Conservation (phyloP, 2,329 filamentous ascomycete species). For the Seiridium unicorne region DNA sequence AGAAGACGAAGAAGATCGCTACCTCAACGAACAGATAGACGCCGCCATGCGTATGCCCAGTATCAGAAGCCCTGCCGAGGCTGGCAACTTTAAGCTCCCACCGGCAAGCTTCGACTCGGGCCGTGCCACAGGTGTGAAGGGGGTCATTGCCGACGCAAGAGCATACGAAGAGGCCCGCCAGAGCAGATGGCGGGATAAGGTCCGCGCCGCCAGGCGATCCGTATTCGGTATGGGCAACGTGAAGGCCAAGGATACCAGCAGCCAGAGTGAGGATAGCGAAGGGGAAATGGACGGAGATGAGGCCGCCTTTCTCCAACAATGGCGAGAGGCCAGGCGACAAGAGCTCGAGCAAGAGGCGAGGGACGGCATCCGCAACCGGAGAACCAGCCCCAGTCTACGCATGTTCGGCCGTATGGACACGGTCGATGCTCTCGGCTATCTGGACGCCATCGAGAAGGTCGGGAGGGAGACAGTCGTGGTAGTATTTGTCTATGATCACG, state of each 20-base stretch:
- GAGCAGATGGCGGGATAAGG: conserved; percentile 51
- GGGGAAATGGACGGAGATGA: conserved; percentile 61
- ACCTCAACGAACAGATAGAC: conserved; percentile 56
- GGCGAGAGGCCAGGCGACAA: conserved; percentile 76
- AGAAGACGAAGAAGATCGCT: conserved; percentile 54
- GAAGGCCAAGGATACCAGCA: conserved; percentile 21
- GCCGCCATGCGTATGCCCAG: conserved; percentile 65
- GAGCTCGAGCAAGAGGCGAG: conserved; percentile 69
- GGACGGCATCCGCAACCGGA: conserved; percentile 57
- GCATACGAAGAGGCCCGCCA: conserved; percentile 69
- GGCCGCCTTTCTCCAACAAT: conserved; percentile 77
- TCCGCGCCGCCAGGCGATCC: conserved; percentile 52
- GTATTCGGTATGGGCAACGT: conserved; percentile 48
- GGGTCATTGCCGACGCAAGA: conserved; percentile 81
- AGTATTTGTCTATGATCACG: conserved; percentile 88
- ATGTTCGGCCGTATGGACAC: conserved; percentile 77
- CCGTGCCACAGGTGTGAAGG: conserved; percentile 78
- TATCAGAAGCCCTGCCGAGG: conserved; percentile 38
- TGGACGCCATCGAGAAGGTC: conserved; percentile 95
- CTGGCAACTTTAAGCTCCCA: conserved; percentile 57
- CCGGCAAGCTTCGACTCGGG: conserved; percentile 64
- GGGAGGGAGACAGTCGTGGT: conserved; percentile 78
- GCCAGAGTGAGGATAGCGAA: conserved; percentile 40
- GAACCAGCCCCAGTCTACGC: conserved; percentile 73
- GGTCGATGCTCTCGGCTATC: conserved; percentile 86